These are phyloP conservation scores for Hygrophoropsis aurantiaca DNA, from an alignment of 768 basidiomycete species.

Conservation along the genomic window DNA sequence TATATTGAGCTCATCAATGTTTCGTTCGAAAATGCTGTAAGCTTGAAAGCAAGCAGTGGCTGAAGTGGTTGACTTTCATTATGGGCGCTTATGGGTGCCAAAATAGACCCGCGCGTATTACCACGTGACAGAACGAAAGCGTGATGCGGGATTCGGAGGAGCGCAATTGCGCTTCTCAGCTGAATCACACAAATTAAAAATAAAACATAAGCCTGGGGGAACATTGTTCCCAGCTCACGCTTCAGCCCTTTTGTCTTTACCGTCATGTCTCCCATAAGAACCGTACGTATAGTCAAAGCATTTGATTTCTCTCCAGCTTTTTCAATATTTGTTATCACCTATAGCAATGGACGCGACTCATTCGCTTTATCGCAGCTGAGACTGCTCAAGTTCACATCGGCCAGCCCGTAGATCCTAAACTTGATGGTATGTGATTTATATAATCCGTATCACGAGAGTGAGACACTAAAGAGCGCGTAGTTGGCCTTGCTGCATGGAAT, in stretches of 20 bases:
- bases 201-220: conserved; percentile 3
- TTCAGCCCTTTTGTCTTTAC: conserved; percentile 3
- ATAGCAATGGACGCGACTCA: conserved; percentile 77
- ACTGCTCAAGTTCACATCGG: conserved; percentile 75
- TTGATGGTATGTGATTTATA: conserved; percentile 52
- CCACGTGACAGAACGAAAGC: conserved; percentile 29
- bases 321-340: background rate
- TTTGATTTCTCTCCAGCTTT: background rate
- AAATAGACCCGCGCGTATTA: conserved; percentile 13
- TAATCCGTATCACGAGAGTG: background rate
- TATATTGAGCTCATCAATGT: conserved; percentile 20
- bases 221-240: conserved; percentile 9
- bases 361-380: conserved; percentile 79
- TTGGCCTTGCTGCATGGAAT: conserved; percentile 56
- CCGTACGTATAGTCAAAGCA: no score
- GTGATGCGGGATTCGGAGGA: conserved; percentile 17
- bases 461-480: conserved; percentile 34
- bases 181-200: background rate
- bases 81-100: conserved; percentile 5
- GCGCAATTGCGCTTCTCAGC: conserved; percentile 10
- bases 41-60: background rate
- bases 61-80: background rate
- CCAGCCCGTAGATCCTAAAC: conserved; percentile 63
- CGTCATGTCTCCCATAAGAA: conserved; percentile 43
- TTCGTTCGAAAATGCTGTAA: no score